Conservation (phyloP, 495 filamentous ascomycete species). For the Tuber calosporum region DNA sequence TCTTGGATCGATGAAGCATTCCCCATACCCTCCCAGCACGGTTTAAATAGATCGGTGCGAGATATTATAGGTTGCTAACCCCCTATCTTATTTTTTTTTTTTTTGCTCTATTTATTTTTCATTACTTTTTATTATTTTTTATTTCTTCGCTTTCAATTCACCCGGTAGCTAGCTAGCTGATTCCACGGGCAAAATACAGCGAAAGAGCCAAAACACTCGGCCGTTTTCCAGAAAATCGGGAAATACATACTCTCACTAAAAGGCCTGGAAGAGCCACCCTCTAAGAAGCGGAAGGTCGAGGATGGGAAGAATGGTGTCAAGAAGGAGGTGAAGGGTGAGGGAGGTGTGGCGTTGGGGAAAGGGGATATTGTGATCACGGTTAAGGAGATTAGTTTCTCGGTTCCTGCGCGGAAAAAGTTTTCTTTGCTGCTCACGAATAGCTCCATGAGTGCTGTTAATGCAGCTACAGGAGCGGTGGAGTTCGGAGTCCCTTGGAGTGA, state of each 20-base stretch:
- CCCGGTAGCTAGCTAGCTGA: constrained; percentile 6
- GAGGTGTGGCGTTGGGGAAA: constrained; percentile 5
- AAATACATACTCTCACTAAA: constrained; percentile 35
- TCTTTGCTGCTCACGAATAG: constrained; percentile 62
- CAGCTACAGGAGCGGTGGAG: constrained; percentile 58
- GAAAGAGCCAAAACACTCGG: constrained; percentile 35
- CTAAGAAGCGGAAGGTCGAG: constrained; percentile 39
- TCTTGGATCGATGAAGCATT: constrained; percentile 39
- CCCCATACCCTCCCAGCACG: constrained; percentile 27
- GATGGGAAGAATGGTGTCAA: constrained; percentile 21
- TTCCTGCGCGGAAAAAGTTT: constrained; percentile 91
- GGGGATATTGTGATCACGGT: constrained; percentile 34
- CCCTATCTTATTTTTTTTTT: constrained; percentile 2
- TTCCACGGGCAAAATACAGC: constrained; percentile 12
- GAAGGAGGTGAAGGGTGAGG: constrained; percentile 21
- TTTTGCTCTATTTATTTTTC: background rate
- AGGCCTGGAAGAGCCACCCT: constrained; percentile 1
- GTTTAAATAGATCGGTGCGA: constrained; percentile 35
- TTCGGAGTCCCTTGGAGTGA: constrained; percentile 62
- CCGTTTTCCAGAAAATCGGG: constrained; percentile 34
- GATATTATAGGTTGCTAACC: constrained; percentile 33
- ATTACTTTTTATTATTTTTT: background rate
- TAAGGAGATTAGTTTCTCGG: constrained; percentile 42
- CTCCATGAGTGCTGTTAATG: constrained; percentile 62
- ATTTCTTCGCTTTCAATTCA: background rate